These are phyloP conservation scores for Colletotrichum sp. DNA, from an alignment of 2,329 filamentous ascomycete genomes.

Conservation along the genomic window DNA sequence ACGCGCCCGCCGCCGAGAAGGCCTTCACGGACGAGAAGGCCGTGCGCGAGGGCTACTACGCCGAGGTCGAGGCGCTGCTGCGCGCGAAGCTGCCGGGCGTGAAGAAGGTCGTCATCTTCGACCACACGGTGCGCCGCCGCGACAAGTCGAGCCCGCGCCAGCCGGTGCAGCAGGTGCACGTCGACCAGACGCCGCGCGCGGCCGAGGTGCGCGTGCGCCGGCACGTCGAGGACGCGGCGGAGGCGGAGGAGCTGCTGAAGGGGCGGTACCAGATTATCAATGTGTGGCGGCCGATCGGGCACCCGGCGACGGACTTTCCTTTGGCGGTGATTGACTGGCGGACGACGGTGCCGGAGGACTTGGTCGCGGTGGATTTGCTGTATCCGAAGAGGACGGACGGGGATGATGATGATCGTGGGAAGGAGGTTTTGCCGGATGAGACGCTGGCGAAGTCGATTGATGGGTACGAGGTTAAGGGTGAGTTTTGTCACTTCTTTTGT, in stretches of 20 bases:
- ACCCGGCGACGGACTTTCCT: constrained; percentile 66
- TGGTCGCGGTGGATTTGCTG: constrained; percentile 65
- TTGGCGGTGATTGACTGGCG: constrained; percentile 71
- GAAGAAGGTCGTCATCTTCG: constrained; percentile 71
- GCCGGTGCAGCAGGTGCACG: constrained; percentile 73
- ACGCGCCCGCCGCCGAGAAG: constrained; percentile 57
- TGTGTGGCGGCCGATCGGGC: constrained; percentile 72
- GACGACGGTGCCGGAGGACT: constrained; percentile 60
- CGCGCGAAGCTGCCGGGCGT: constrained; percentile 58
- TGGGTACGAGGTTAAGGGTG: constrained; percentile 62
- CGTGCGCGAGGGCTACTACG: constrained; percentile 64
- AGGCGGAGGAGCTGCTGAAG: constrained; percentile 61
- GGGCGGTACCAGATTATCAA: constrained; percentile 72
- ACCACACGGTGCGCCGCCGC: constrained; percentile 71
- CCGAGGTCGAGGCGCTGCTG: constrained; percentile 64
- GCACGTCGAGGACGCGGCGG: constrained; percentile 52
- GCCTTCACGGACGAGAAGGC: constrained; percentile 59
- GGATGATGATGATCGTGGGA: constrained; percentile 56
- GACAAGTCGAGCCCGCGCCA: constrained; percentile 60
- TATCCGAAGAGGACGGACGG: constrained; percentile 54
- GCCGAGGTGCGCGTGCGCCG: constrained; percentile 66
- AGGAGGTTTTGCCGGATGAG: constrained; percentile 60
- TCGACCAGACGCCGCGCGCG: constrained; percentile 72
- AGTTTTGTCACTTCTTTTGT: neutral
- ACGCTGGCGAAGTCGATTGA: constrained; percentile 51